These are phyloP conservation scores for Aphelidium insulamus DNA, from an alignment of 371 early-diverging fungal species.

Conservation along the genomic window DNA sequence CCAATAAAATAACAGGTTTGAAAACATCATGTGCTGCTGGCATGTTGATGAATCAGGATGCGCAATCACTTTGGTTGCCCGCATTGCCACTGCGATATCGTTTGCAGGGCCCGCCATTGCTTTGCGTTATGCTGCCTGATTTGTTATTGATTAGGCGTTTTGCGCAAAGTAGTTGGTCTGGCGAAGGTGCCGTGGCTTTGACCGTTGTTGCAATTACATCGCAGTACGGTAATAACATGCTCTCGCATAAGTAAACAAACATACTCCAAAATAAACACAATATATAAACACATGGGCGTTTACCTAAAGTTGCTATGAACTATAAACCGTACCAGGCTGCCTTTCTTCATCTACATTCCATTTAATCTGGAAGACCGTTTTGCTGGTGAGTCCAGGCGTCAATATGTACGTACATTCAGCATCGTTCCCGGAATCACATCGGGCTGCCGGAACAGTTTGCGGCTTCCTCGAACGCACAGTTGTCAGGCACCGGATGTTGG, in stretches of 20 bases:
- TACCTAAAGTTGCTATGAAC: conserved; percentile 86
- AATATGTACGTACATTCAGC: conserved; percentile 20
- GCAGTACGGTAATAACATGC: conserved; percentile 78
- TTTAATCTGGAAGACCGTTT: conserved; percentile 23
- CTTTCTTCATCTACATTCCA: conserved; percentile 78
- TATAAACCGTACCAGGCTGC: conserved; percentile 72
- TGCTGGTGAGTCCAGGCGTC: background rate
- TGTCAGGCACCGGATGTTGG: conserved; percentile 58
- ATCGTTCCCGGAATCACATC: conserved; percentile 42
- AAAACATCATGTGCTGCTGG: no score
- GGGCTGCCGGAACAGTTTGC: conserved; percentile 69
- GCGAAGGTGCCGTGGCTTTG: conserved; percentile 63
- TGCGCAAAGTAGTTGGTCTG: conserved; percentile 84
- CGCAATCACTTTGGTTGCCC: background rate
- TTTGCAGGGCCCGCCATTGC: background rate
- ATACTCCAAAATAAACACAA: background rate
- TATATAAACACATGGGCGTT: conserved; percentile 3
- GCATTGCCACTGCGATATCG: background rate
- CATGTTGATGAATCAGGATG: no score
- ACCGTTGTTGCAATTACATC: conserved; percentile 51
- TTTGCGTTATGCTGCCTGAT: background rate
- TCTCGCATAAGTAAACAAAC: conserved; percentile 12
- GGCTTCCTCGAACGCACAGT: conserved; percentile 86
- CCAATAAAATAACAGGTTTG: no score
- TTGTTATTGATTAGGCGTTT: conserved; percentile 5